A percentile compares a stretch with the other conserved stretches of the same genome.
phyloP scores from a whole-genome alignment of 2,329 filamentous ascomycete species.

The Sclerotinia minor region DNA sequence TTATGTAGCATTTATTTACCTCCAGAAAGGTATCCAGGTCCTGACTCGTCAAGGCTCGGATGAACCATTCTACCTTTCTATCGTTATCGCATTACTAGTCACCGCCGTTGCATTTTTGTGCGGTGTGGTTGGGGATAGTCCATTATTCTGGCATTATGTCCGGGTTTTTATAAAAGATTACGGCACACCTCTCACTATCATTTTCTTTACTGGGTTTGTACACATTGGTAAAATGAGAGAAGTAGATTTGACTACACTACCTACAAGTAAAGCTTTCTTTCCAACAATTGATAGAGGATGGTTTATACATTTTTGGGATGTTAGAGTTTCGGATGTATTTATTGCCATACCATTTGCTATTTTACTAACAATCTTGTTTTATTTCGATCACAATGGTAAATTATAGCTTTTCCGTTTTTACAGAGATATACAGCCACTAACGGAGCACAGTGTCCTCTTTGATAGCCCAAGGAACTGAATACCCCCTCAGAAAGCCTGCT shows the following conservation, averaged over 20 bases:
- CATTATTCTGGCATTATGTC: conserved; percentile 71
- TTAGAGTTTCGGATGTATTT: conserved; percentile 72
- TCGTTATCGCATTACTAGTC: conserved; percentile 74
- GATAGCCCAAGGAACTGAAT: conserved; percentile 81
- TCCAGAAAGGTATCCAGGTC: conserved; percentile 88
- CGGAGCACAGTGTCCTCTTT: conserved; percentile 66
- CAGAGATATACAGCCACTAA: conserved; percentile 11
- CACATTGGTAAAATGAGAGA: conserved; percentile 80
- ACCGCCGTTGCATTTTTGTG: conserved; percentile 75
- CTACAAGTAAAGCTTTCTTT: conserved; percentile 74
- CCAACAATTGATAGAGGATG: conserved; percentile 73
- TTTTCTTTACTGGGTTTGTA: conserved; percentile 90
- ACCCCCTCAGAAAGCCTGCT: conserved; percentile 75
- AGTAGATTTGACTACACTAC: conserved; percentile 68
- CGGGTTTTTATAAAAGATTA: conserved; percentile 88
- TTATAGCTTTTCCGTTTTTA: not conserved
- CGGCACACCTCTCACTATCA: conserved; percentile 75
- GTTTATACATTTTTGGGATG: conserved; percentile 81
- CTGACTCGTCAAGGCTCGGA: conserved; percentile 70
- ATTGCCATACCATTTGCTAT: conserved; percentile 84
- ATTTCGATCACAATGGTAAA: conserved; percentile 83
- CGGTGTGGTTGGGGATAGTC: conserved; percentile 67
- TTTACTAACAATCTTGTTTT: conserved; percentile 80
- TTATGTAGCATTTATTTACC: conserved; percentile 88
- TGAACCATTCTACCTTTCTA: conserved; percentile 72